A percentile compares a stretch with the other conserved stretches of the same genome.
Evolutionary conservation across 345 rosid species (phyloP).

Genomic region (Syzygium jambos): DNA sequence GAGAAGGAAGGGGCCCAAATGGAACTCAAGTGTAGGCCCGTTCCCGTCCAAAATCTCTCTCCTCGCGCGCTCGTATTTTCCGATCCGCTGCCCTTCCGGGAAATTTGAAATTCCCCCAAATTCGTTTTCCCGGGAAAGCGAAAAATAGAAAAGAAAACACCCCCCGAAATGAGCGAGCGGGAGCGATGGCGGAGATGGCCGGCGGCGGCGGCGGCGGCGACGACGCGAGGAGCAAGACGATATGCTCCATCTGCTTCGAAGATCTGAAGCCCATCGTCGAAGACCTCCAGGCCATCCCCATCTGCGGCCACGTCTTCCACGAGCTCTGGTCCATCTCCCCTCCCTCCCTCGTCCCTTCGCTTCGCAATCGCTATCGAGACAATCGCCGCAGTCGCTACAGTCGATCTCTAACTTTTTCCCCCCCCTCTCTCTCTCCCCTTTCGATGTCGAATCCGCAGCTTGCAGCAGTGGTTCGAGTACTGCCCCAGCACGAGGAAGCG

Average conservation of each 20-base stretch:
- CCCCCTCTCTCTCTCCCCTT: neutral
- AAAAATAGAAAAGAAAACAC: neutral
- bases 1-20: neutral
- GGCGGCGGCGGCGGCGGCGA: neutral
- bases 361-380: neutral
- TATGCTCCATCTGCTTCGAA: slow-evolving; percentile 89
- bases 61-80: neutral
- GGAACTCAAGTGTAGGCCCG: neutral
- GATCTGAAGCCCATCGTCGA: slow-evolving; percentile 85
- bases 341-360: neutral
- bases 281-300: slow-evolving; percentile 75
- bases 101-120: slow-evolving; percentile 17
- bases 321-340: slow-evolving; percentile 56
- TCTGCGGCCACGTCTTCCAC: slow-evolving; percentile 95
- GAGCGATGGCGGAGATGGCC: slow-evolving; percentile 1
- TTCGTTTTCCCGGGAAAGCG: slow-evolving; percentile 9
- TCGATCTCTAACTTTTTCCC: neutral
- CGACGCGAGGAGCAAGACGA: slow-evolving; percentile 21
- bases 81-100: neutral
- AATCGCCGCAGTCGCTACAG: neutral
- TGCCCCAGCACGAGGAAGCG: slow-evolving; percentile 52
- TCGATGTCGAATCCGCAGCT: slow-evolving; percentile 30
- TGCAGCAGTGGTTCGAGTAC: slow-evolving; percentile 99
- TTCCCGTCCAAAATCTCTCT: neutral
- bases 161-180: neutral